These are phyloP conservation scores for Ganoderma lucidum DNA, from an alignment of 1,284 basidiomycete genomes.

Conservation along the genomic window DNA sequence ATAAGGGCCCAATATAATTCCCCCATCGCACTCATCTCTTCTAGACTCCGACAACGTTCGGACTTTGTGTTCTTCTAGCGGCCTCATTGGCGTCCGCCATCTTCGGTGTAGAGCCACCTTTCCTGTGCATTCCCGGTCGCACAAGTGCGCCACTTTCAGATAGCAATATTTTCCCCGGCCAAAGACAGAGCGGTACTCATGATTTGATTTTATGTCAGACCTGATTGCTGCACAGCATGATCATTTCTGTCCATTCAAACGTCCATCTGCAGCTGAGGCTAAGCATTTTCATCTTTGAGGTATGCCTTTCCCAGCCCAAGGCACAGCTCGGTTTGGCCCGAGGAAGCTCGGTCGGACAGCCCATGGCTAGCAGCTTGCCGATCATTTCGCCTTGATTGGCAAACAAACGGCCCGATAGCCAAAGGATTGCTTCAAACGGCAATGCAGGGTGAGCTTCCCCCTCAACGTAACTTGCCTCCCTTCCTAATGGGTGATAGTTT, in stretches of 20 bases:
- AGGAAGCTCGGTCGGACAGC: not conserved
- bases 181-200: not conserved
- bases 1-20: not conserved
- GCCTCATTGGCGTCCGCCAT: too few relatives aligned
- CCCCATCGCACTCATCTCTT: not conserved
- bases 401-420: not conserved
- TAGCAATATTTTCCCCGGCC: not conserved
- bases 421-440: not conserved
- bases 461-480: not conserved
- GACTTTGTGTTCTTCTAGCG: too few relatives aligned
- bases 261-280: not conserved
- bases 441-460: not conserved
- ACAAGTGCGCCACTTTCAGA: not conserved
- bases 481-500: not conserved
- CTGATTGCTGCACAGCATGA: not conserved
- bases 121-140: not conserved
- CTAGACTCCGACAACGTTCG: not conserved
- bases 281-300: too few relatives aligned
- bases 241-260: not conserved
- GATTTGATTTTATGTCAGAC: not conserved
- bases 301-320: too few relatives aligned
- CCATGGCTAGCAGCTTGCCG: not conserved
- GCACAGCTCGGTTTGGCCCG: too few relatives aligned
- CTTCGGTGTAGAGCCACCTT: not conserved
- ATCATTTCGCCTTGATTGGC: not conserved